Conservation (phyloP, 305 asterid genomes). For the Solanum hybrid region DNA sequence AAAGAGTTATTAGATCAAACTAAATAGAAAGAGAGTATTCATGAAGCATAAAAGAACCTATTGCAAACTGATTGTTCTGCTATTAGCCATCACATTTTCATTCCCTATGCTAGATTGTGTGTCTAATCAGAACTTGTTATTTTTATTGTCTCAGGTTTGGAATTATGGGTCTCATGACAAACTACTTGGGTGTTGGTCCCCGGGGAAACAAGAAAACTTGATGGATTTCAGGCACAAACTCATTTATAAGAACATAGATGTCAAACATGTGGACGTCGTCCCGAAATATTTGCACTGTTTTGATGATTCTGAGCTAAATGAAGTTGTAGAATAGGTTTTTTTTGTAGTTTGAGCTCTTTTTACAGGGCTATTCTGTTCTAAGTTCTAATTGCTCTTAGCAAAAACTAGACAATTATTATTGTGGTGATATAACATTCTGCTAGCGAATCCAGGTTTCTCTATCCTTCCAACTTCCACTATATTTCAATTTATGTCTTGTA, state of each 20-base stretch:
- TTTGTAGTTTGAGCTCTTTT: background rate
- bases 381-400: background rate
- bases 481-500: background rate
- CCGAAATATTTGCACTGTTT: background rate
- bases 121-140: background rate
- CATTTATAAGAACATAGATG: background rate
- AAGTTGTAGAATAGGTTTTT: background rate
- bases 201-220: conserved; percentile 12
- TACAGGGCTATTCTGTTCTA: background rate
- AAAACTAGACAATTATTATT: background rate
- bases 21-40: background rate
- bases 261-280: background rate
- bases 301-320: background rate
- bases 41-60: background rate
- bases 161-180: conserved; percentile 26
- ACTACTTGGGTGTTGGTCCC: conserved; percentile 24
- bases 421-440: background rate
- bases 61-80: conserved; percentile 8
- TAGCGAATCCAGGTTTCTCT: background rate
- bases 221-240: background rate
- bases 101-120: background rate
- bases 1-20: background rate
- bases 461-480: background rate
- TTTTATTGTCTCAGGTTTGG: conserved; percentile 15
- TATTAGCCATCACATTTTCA: conserved; percentile 7